Evolutionary conservation across 2,329 filamentous ascomycete genomes (phyloP).

Genomic region (Dothideomycetes sp.): DNA sequence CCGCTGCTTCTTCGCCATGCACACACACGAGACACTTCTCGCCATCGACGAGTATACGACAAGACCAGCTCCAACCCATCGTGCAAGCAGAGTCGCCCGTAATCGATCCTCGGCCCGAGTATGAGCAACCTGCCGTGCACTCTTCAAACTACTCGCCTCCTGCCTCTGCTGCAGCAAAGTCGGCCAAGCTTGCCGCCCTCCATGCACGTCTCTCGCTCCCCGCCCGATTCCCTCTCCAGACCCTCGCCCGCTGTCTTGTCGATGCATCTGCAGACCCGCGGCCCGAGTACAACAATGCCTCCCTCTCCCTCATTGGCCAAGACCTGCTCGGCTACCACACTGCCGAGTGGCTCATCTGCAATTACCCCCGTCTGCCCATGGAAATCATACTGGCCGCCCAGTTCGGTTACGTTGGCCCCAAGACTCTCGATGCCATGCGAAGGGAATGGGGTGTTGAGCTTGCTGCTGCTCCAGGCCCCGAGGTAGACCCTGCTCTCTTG

Average conservation of each 20-base stretch:
- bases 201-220: slow-evolving; percentile 81
- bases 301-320: slow-evolving; percentile 68
- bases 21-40: not conserved
- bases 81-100: not conserved
- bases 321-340: slow-evolving; percentile 82
- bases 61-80: slow-evolving; percentile 1
- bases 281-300: slow-evolving; percentile 76
- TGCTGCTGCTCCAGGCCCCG: slow-evolving; percentile 75
- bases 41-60: not conserved
- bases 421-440: slow-evolving; percentile 62
- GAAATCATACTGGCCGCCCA: slow-evolving; percentile 77
- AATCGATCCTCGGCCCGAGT: slow-evolving; percentile 1
- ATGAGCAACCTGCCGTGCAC: too few relatives aligned
- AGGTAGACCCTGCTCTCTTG: slow-evolving; percentile 83
- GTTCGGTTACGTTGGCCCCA: slow-evolving; percentile 69
- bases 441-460: slow-evolving; percentile 85
- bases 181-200: slow-evolving; percentile 83
- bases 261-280: slow-evolving; percentile 74
- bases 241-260: slow-evolving; percentile 74
- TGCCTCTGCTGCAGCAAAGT: slow-evolving; percentile 32
- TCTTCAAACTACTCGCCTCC: too few relatives aligned
- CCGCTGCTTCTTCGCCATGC: too few relatives aligned
- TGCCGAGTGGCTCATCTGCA: slow-evolving; percentile 76
- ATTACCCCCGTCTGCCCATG: slow-evolving; percentile 84
- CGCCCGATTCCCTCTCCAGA: slow-evolving; percentile 70